Evolutionary conservation across 2,329 filamentous ascomycete genomes (phyloP), one percentile per base, ranked within the genome.

Genomic region (Colletotrichum spinosum): DNA sequence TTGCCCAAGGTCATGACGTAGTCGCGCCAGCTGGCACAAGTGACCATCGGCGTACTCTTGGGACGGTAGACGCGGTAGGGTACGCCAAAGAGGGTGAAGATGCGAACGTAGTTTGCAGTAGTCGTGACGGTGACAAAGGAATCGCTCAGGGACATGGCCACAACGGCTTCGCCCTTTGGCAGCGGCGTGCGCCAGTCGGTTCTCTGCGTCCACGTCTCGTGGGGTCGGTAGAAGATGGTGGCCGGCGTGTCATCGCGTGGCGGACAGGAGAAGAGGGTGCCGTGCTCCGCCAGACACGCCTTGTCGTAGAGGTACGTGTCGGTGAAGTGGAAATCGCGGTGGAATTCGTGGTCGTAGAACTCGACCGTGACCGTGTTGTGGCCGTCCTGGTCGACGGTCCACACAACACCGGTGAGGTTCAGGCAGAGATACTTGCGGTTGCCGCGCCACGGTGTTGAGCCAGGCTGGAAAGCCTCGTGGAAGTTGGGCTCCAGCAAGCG

Each of bases 1-100:
- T 99, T 99, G 58, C 95, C 95, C 70, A 99, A 88, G 0, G 94
- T 97, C 75, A 98, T 86, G n/a, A 99, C 90, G 76, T 98, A 98
- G 81, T 99, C 94, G 69, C 91, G 87, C 92, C 93, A 98, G 71
- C 93, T 95, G 1, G 94, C 93, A 73, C 96, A 99, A 0, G 94
- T 96, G 17, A 99, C 94, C 55, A 93, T 92, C 2, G 95, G 94
- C 3, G 88, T 88, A 77, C 91, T 94, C 81, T 98, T 98, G 69
- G 97, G 94, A 33, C 96, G 86, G 77, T 97, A 97, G 2, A 99
- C 90, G 54, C 92, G 90, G 70, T 93, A 91, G 0, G 96, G 94
- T 39, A 97, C 89, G 34, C 96, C 96, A 76, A 96, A 98, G 12
- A 98, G 85, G 0, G 94, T 97, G 78, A 94, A 99, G 17, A 99